These are phyloP conservation scores for Geotrichum fermentans DNA, from an alignment of 1,139 yeast species.

Conservation along the genomic window DNA sequence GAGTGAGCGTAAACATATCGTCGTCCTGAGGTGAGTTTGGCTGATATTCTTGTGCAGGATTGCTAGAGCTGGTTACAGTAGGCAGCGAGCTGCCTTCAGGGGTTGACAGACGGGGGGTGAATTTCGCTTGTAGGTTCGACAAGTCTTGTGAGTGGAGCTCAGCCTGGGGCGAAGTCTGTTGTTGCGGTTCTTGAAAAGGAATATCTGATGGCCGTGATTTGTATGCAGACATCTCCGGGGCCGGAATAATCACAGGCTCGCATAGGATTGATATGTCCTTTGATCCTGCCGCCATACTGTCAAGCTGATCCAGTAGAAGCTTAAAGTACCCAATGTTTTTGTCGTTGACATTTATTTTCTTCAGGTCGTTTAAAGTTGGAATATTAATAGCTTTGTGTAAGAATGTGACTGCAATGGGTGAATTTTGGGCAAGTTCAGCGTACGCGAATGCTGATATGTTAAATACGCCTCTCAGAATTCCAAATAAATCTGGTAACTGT, in stretches of 20 bases:
- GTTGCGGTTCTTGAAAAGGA: not conserved
- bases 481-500: slow-evolving; percentile 16
- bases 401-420: not conserved
- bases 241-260: not conserved
- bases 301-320: slow-evolving; percentile 8
- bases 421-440: not conserved
- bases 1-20: not conserved
- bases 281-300: not conserved
- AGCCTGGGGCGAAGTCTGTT: not conserved
- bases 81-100: too few relatives aligned
- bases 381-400: not conserved
- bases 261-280: slow-evolving; percentile 3
- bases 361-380: slow-evolving; percentile 10
- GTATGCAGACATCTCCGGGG: not conserved
- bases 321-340: slow-evolving; percentile 2
- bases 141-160: not conserved
- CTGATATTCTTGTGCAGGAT: not conserved
- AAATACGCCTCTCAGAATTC: slow-evolving; percentile 14
- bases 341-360: not conserved
- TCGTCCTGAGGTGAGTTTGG: not conserved
- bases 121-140: not conserved
- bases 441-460: slow-evolving; percentile 1
- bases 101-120: not conserved
- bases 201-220: too few relatives aligned
- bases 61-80: not conserved